Evolutionary conservation across 2,329 filamentous ascomycete species (phyloP).

Genomic region (Ophioceras dolichostomum): DNA sequence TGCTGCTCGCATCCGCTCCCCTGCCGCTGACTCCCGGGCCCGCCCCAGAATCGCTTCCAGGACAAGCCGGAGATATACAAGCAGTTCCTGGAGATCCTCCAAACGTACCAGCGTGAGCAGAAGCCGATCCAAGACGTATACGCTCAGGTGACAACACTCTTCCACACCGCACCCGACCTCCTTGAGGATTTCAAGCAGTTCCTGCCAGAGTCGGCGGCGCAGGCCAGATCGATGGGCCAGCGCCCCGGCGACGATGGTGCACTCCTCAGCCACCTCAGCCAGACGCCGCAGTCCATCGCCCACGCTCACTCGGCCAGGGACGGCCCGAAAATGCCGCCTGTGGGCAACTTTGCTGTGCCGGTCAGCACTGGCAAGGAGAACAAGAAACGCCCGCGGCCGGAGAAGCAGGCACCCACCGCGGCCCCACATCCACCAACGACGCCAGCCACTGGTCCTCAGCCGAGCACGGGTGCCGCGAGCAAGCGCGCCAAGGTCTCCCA

Average conservation of each 20-base stretch:
- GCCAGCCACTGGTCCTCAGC: neutral
- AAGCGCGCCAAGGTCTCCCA: conserved; percentile 69
- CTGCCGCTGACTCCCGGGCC: neutral
- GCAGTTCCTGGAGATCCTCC: conserved; percentile 93
- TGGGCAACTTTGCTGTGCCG: conserved; percentile 85
- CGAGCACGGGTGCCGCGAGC: conserved; percentile 17
- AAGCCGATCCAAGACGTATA: conserved; percentile 99
- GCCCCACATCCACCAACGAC: no score
- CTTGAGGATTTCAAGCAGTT: conserved; percentile 99
- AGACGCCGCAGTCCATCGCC: conserved; percentile 43
- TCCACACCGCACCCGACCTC: conserved; percentile 85
- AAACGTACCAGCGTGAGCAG: conserved; percentile 95
- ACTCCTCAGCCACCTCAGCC: conserved; percentile 29
- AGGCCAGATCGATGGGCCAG: conserved; percentile 42
- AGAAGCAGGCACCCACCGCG: conserved; percentile 29
- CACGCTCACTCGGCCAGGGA: conserved; percentile 36
- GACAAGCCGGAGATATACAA: conserved; percentile 98
- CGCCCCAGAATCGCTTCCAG: conserved; percentile 77
- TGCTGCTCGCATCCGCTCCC: neutral
- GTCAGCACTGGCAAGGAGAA: conserved; percentile 74
- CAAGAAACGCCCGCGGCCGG: conserved; percentile 68
- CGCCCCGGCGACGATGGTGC: conserved; percentile 56
- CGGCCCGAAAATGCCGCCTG: conserved; percentile 74
- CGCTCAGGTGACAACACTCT: conserved; percentile 86
- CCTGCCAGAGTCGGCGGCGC: conserved; percentile 69